These are phyloP conservation scores for Venturia asperata DNA, from an alignment of 2,329 filamentous ascomycete species.

Conservation along the genomic window DNA sequence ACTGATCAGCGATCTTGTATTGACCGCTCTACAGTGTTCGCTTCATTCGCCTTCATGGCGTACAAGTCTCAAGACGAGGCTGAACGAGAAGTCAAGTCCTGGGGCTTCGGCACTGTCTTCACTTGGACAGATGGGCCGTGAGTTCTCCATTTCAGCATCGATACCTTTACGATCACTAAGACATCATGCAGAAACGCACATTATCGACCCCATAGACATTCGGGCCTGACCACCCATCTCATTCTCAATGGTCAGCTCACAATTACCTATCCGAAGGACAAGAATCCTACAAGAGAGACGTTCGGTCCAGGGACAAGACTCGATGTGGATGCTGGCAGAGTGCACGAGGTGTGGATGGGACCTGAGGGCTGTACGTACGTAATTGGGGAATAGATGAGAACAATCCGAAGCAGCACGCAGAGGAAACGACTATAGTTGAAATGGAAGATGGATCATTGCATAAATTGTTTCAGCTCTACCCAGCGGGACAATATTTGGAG, in stretches of 20 bases:
- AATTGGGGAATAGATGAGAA: conserved; percentile 44
- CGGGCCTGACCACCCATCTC: conserved; percentile 60
- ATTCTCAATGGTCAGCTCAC: conserved; percentile 59
- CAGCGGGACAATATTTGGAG: too few relatives aligned
- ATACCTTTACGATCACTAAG: conserved; percentile 15
- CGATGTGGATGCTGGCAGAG: conserved; percentile 56
- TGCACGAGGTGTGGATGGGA: conserved; percentile 66
- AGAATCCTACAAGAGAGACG: conserved; percentile 48
- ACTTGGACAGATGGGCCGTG: conserved; percentile 67
- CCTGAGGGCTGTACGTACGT: conserved; percentile 60
- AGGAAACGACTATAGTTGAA: neutral
- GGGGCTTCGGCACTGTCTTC: conserved; percentile 64
- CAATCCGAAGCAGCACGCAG: too few relatives aligned
- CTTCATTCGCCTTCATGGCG: neutral
- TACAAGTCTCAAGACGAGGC: conserved; percentile 21
- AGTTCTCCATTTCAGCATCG: conserved; percentile 29
- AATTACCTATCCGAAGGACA: conserved; percentile 58
- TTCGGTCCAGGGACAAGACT: conserved; percentile 55
- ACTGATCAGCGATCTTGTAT: neutral
- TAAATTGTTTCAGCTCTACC: neutral
- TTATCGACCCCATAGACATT: conserved; percentile 61
- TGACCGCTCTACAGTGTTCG: neutral
- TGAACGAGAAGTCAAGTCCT: conserved; percentile 57
- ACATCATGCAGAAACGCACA: conserved; percentile 51
- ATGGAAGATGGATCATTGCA: neutral